A percentile compares a stretch with the other conserved stretches of the same genome.
Evolutionary conservation across 2,329 filamentous ascomycete genomes (phyloP).

Genomic region (Xenosphaeropsis pyriputrescens): DNA sequence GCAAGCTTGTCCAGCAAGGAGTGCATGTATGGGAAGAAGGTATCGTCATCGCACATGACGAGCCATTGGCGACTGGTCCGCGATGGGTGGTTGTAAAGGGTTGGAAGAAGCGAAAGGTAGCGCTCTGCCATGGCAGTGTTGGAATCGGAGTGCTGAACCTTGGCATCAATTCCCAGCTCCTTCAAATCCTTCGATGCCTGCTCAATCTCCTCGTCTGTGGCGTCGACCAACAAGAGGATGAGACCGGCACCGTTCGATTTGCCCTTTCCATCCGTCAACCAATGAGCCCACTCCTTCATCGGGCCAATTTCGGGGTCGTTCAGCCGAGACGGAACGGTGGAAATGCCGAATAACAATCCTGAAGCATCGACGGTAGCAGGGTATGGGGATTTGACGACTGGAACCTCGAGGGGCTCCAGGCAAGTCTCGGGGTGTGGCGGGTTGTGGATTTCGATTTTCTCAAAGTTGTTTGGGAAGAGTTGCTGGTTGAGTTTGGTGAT

Average conservation of each 20-base stretch:
- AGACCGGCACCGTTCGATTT: constrained; percentile 12
- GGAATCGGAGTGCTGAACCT: constrained; percentile 4
- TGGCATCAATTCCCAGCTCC: constrained; percentile 7
- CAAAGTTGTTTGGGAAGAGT: not conserved
- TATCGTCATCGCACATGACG: constrained; percentile 14
- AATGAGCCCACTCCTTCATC: too few species aligned
- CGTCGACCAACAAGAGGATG: constrained; percentile 6
- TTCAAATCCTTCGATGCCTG: constrained; percentile 5
- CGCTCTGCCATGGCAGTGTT: constrained; percentile 4
- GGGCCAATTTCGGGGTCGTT: constrained; percentile 5
- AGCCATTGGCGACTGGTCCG: constrained; percentile 11
- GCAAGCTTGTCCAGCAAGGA: constrained; percentile 9
- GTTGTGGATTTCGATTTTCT: constrained; percentile 2
- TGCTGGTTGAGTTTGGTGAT: constrained; percentile 1
- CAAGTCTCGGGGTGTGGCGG: not conserved
- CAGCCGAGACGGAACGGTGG: constrained; percentile 9
- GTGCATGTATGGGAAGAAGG: constrained; percentile 13
- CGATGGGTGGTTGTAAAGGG: constrained; percentile 10
- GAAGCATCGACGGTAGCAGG: constrained; percentile 8
- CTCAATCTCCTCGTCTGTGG: constrained; percentile 5
- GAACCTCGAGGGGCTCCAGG: constrained; percentile 4
- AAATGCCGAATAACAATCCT: constrained; percentile 11
- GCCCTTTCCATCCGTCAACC: not conserved
- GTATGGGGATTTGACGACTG: constrained; percentile 2
- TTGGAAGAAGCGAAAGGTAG: constrained; percentile 13